Percentiles rank a stretch among this genome's conserved stretches.
Evolutionary conservation across 306 rosid species (phyloP).

Genomic region (Prunus mongolica): DNA sequence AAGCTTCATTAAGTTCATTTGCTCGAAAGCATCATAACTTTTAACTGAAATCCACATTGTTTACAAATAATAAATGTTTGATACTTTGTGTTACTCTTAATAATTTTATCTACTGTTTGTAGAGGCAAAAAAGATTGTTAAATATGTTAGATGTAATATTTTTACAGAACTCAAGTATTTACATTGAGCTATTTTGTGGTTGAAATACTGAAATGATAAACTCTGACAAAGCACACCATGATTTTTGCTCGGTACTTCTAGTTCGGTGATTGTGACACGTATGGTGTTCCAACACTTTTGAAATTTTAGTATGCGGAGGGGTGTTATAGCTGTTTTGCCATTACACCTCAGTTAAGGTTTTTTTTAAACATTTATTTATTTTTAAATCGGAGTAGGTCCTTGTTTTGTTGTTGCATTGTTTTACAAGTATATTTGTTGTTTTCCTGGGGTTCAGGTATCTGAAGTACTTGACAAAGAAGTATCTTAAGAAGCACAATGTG

Average conservation of each 20-base stretch:
- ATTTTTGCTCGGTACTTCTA: neutral
- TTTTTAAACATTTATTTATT: no score
- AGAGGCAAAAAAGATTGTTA: no score
- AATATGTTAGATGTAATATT: no score
- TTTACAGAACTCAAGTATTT: neutral
- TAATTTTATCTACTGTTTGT: neutral
- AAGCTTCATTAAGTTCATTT: neutral
- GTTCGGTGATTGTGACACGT: neutral
- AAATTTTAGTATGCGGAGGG: neutral
- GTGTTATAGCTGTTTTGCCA: no score
- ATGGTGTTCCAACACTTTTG: neutral
- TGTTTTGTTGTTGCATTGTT: neutral
- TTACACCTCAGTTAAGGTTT: neutral
- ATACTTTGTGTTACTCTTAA: neutral
- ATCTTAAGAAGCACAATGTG: conserved; percentile 55
- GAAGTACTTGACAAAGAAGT: conserved; percentile 56
- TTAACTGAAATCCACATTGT: neutral
- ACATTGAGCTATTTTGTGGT: neutral
- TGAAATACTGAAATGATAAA: neutral
- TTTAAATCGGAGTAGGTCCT: neutral
- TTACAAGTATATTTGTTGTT: neutral
- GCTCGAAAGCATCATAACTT: neutral
- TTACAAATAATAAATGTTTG: neutral
- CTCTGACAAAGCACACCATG: neutral
- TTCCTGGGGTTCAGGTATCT: conserved; percentile 35